Evolutionary conservation across 352 stramenopile species (phyloP), one percentile per base, ranked within the genome.

Genomic region (Phytopythium montanum): DNA sequence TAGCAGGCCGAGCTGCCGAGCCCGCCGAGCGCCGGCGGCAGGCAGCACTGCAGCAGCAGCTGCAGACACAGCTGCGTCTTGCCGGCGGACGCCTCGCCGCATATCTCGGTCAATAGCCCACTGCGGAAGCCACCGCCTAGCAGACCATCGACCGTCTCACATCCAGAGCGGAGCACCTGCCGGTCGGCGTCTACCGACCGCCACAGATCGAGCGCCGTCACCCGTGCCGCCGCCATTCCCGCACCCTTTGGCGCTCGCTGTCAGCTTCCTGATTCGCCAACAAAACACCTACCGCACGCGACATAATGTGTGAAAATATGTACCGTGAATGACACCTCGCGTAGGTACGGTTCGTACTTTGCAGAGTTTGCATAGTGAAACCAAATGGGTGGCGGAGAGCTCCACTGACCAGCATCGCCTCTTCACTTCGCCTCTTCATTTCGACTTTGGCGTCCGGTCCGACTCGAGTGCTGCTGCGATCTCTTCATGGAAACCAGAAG

Each of bases 11-110:
- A 83, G 23, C 72, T 70, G 38, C 81, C 78, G 21, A 92, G 48
- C 3, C 83, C 83, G 9, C 80, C 81, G 23, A 87, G 54, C 12
- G 60, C 57, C 25, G 42, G 21, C 2, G 81, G 77, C 19, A 93
- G 61, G 55, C 76, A 73, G 60, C 77, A 82, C 51, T 90, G 83
- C 23, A 94, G 64, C 29, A 94, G 62, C 21, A 94, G 58, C 59
- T 94, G 85, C 41, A 94, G 63, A 64, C 76, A 83, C 51, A 94
- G 46, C 57, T 94, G 85, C 33, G 85, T 93, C 68, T 95, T 95
- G 48, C 85, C 85, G 0, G 81, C 81, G 0, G 75, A 85, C 28
- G 85, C 83, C 56, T 87, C 77, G 39, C 85, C 85, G 60, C 79
- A 90, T 21, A 95, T 64, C 60, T 95, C 85, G 3, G 81, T 87